Conservation (phyloP, 2,329 filamentous ascomycete genomes). For the Phialophora chinensis region DNA sequence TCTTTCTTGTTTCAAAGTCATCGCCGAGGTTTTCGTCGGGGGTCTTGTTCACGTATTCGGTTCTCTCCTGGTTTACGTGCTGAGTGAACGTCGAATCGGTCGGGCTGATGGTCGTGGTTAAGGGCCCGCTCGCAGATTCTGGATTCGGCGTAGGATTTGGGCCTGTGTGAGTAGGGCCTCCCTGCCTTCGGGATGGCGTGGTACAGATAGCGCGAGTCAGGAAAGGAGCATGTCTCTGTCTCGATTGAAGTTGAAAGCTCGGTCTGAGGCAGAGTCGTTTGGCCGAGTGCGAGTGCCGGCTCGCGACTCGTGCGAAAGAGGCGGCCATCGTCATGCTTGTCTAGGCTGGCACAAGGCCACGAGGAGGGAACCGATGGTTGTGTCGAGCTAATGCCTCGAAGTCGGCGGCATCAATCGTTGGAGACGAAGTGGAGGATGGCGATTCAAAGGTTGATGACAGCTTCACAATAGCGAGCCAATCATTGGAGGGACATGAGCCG, state of each 20-base stretch:
- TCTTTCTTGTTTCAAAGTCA: constrained; percentile 72
- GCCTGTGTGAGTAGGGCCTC: constrained; percentile 47
- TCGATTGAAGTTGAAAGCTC: constrained; percentile 46
- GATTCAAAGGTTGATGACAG: constrained; percentile 10
- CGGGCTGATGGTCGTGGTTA: constrained; percentile 60
- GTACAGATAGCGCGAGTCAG: constrained; percentile 62
- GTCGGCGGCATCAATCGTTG: constrained; percentile 25
- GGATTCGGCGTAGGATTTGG: constrained; percentile 44
- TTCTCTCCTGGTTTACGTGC: constrained; percentile 47
- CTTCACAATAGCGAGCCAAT: constrained; percentile 8
- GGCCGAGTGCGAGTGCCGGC: constrained; percentile 55
- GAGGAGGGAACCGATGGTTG: constrained; percentile 20
- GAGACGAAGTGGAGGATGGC: constrained; percentile 24
- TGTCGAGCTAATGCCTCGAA: constrained; percentile 25
- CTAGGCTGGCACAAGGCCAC: constrained; percentile 41
- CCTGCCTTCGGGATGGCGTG: constrained; percentile 58
- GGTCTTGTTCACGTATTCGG: constrained; percentile 47
- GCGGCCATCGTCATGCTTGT: constrained; percentile 62
- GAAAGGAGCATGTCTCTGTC: constrained; percentile 31
- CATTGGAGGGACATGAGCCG: constrained; percentile 14
- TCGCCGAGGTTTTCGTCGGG: constrained; percentile 53
- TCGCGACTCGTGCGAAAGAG: constrained; percentile 64
- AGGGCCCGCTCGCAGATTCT: constrained; percentile 29
- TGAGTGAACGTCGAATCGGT: constrained; percentile 63
- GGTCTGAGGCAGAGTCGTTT: constrained; percentile 64